phyloP scores from a whole-genome alignment of 306 rosid species.

The Medicago ruthenica region DNA sequence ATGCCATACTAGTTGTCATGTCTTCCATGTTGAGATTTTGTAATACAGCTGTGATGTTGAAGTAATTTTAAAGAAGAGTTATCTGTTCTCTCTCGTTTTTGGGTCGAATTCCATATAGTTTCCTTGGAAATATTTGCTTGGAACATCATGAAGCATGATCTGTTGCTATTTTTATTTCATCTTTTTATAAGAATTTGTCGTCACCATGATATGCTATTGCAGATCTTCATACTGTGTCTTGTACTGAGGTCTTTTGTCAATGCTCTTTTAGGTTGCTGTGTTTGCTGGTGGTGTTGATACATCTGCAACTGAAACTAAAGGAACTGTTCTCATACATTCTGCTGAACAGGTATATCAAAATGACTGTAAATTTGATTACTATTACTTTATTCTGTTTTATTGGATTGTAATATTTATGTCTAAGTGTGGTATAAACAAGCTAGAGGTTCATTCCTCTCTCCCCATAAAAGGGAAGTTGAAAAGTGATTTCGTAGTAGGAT shows the following conservation, averaged over 20 bases:
- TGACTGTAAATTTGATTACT: slow-evolving; percentile 6
- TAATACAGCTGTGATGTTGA: slow-evolving; percentile 1
- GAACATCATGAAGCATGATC: no score
- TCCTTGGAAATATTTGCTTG: no score
- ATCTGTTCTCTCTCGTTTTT: neutral
- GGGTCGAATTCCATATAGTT: neutral
- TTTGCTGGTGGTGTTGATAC: no score
- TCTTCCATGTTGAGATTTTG: neutral
- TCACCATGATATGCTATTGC: no score
- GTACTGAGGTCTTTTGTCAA: no score
- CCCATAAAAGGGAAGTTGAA: neutral
- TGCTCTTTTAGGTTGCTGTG: no score
- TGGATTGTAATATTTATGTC: slow-evolving; percentile 2
- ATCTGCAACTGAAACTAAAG: no score
- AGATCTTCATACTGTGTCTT: no score
- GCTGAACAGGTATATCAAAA: no score
- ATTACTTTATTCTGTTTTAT: slow-evolving; percentile 3
- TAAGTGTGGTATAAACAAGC: slow-evolving; percentile 18
- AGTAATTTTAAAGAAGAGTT: neutral
- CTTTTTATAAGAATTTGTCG: no score
- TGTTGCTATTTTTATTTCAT: no score
- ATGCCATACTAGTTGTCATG: neutral
- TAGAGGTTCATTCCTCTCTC: slow-evolving; percentile 15
- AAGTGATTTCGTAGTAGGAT: neutral
- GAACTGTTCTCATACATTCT: no score